Evolutionary conservation across 345 rosid species (phyloP).

Genomic region (Euphorbia pulcherrima): DNA sequence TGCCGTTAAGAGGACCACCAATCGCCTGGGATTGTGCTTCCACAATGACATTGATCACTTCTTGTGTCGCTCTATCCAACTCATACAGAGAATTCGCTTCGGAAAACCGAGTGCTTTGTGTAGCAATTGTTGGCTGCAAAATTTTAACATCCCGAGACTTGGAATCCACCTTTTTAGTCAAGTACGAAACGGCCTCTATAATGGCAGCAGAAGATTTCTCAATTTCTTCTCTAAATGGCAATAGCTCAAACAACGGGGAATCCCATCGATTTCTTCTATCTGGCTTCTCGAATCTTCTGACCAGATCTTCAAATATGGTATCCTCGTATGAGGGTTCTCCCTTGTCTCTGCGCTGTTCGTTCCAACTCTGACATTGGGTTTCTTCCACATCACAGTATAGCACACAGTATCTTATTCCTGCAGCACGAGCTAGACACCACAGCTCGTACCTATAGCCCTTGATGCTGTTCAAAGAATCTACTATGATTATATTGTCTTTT

Average conservation of each 20-base stretch:
- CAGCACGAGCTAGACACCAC: conserved; percentile 95
- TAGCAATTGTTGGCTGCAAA: conserved; percentile 92
- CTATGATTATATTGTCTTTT: conserved; percentile 66
- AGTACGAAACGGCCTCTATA: conserved; percentile 65
- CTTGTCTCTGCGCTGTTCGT: conserved; percentile 57
- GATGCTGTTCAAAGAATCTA: conserved; percentile 89
- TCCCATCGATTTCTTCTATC: conserved; percentile 95
- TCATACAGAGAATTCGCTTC: conserved; percentile 85
- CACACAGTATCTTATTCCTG: conserved; percentile 80
- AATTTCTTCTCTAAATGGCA: conserved; percentile 52
- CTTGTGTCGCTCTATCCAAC: conserved; percentile 85
- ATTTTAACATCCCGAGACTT: conserved; percentile 68
- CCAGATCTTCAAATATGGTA: conserved; percentile 68
- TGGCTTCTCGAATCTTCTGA: conserved; percentile 83
- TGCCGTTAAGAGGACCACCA: conserved; percentile 63
- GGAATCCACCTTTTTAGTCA: conserved; percentile 70
- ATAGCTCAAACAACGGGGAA: conserved; percentile 80
- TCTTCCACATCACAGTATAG: conserved; percentile 69
- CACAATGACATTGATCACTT: conserved; percentile 59
- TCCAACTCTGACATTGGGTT: conserved; percentile 64
- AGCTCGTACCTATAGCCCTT: conserved; percentile 94
- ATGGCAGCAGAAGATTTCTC: conserved; percentile 59
- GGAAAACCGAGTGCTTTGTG: conserved; percentile 58
- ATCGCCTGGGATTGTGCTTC: conserved; percentile 72
- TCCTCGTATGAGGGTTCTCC: conserved; percentile 61